These are phyloP conservation scores for Candida mesenterica DNA, from an alignment of 1,139 yeast genomes.

Conservation along the genomic window DNA sequence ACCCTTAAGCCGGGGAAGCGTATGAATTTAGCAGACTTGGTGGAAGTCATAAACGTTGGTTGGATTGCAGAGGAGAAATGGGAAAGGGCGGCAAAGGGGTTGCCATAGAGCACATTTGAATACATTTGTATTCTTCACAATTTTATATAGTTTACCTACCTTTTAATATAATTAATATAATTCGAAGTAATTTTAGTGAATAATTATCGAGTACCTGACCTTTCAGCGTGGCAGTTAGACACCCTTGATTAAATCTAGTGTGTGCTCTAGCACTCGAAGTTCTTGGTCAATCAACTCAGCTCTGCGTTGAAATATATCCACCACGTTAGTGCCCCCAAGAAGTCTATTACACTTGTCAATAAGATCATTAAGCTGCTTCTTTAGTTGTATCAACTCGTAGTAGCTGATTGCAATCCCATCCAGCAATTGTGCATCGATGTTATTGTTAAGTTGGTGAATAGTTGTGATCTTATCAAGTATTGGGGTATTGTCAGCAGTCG, in stretches of 20 bases:
- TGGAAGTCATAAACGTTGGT: slow-evolving; percentile 62
- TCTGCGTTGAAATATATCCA: slow-evolving; percentile 21
- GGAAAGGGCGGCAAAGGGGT: slow-evolving; percentile 55
- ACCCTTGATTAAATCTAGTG: slow-evolving; percentile 10
- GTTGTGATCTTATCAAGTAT: slow-evolving; percentile 45
- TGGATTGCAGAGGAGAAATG: slow-evolving; percentile 67
- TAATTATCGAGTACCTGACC: no score
- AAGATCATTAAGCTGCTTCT: slow-evolving; percentile 19
- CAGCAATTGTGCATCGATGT: slow-evolving; percentile 35
- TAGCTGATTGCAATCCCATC: slow-evolving; percentile 16
- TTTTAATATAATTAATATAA: no score
- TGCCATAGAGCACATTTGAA: slow-evolving; percentile 22
- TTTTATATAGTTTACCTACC: background rate
- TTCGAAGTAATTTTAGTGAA: no score
- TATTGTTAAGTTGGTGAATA: slow-evolving; percentile 39
- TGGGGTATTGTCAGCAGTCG: slow-evolving; percentile 25
- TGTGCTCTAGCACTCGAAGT: slow-evolving; percentile 22
- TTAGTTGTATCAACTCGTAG: slow-evolving; percentile 22
- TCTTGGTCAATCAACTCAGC: slow-evolving; percentile 25
- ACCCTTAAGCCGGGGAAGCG: slow-evolving; percentile 48
- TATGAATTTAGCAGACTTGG: slow-evolving; percentile 58
- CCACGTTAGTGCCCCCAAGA: slow-evolving; percentile 11
- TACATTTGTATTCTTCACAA: background rate
- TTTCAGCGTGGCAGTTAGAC: no score
- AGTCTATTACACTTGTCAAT: slow-evolving; percentile 18